A percentile compares a stretch with the other conserved stretches of the same genome.
Evolutionary conservation across 2,329 filamentous ascomycete genomes (phyloP).

Genomic region (Polytolypa hystricis): DNA sequence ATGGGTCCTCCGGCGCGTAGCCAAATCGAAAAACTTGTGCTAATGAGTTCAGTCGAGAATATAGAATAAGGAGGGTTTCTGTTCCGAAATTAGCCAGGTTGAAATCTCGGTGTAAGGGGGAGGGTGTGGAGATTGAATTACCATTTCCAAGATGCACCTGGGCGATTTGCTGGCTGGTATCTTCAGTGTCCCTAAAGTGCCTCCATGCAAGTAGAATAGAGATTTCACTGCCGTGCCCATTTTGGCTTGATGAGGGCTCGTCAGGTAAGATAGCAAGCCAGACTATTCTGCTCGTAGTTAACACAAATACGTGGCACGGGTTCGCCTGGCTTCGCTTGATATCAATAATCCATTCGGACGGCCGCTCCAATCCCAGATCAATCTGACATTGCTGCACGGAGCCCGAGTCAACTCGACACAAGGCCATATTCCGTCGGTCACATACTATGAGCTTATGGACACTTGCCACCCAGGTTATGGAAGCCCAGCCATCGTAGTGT

Average conservation of each 20-base stretch:
- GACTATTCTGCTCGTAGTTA: constrained; percentile 43
- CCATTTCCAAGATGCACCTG: constrained; percentile 22
- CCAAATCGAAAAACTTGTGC: constrained; percentile 24
- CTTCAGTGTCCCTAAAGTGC: constrained; percentile 45
- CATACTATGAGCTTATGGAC: constrained; percentile 39
- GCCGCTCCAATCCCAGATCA: constrained; percentile 25
- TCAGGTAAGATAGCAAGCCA: constrained; percentile 31
- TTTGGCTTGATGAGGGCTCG: constrained; percentile 15
- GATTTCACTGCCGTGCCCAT: constrained; percentile 20
- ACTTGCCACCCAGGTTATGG: constrained; percentile 30
- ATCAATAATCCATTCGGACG: constrained; percentile 45
- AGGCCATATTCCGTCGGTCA: constrained; percentile 33
- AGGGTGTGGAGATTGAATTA: too few species aligned
- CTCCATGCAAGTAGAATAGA: constrained; percentile 36
- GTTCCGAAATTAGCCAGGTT: too few species aligned
- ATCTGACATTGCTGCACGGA: constrained; percentile 20
- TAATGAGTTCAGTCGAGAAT: constrained; percentile 28
- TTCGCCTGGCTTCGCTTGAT: constrained; percentile 34
- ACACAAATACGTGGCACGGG: constrained; percentile 37
- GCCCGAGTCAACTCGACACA: constrained; percentile 24
- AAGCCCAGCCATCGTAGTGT: constrained; percentile 34
- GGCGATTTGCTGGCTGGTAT: constrained; percentile 38
- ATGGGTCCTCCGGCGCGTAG: constrained; percentile 13
- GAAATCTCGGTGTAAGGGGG: too few species aligned
- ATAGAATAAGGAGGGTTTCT: constrained; percentile 31